Evolutionary conservation across 768 basidiomycete species (phyloP).

Genomic region (Termitomyces sp.): DNA sequence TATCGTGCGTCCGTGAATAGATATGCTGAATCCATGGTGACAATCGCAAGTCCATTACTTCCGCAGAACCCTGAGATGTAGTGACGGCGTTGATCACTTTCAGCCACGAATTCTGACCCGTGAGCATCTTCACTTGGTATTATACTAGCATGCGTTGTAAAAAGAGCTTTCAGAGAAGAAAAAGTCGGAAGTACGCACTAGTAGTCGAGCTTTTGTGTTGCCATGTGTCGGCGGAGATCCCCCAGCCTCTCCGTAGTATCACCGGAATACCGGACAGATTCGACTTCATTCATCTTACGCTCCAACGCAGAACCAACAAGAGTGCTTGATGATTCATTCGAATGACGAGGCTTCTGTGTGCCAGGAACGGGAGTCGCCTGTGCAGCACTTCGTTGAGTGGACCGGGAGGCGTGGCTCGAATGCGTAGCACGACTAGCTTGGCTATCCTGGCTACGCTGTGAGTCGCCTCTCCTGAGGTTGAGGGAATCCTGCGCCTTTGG

Average conservation of each 20-base stretch:
- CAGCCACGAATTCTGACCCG: conserved; percentile 75
- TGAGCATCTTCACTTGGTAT: conserved; percentile 81
- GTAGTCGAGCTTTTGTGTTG: conserved; percentile 63
- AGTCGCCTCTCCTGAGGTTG: conserved; percentile 18
- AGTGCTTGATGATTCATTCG: conserved; percentile 66
- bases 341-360: conserved; percentile 20
- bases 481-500: conserved; percentile 3
- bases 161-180: conserved; percentile 8
- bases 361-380: conserved; percentile 11
- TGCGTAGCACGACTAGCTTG: conserved; percentile 14
- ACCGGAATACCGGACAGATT: conserved; percentile 42
- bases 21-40: conserved; percentile 64
- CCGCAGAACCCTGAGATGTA: conserved; percentile 63
- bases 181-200: conserved; percentile 46
- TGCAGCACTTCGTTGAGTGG: conserved; percentile 17
- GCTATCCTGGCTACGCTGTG: conserved; percentile 20
- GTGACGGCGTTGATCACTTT: conserved; percentile 70
- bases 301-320: conserved; percentile 71
- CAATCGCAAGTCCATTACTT: conserved; percentile 65
- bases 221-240: conserved; percentile 61
- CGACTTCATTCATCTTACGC: conserved; percentile 63
- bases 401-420: conserved; percentile 21
- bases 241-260: conserved; percentile 60
- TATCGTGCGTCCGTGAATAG: conserved; percentile 79
- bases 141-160: conserved; percentile 37